These are phyloP conservation scores for Discostella stelligera DNA, from an alignment of 352 stramenopile species.

Conservation along the genomic window DNA sequence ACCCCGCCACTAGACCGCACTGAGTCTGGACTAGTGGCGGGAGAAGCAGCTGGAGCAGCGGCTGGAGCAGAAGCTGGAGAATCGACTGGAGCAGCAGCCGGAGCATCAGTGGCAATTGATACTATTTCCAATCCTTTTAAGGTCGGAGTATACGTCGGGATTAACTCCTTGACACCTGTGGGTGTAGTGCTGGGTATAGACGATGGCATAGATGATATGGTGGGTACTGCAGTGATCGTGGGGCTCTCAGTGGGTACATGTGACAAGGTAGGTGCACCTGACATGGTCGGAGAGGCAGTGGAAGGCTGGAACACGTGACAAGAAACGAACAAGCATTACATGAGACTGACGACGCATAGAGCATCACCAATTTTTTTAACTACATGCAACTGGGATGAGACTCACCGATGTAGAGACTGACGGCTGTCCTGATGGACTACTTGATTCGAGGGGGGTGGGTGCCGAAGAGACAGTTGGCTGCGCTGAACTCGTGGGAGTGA, in stretches of 20 bases:
- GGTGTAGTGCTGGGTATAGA: neutral
- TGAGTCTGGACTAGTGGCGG: neutral
- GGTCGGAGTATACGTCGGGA: neutral
- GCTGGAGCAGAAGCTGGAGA: too few species aligned
- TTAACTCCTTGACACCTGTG: neutral
- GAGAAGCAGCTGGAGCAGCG: neutral
- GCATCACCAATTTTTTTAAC: neutral
- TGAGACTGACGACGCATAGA: neutral
- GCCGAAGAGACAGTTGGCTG: constrained; percentile 14
- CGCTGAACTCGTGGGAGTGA: constrained; percentile 8
- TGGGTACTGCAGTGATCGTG: neutral
- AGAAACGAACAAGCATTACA: neutral
- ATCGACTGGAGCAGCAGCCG: neutral
- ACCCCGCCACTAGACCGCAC: neutral
- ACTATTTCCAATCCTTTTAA: neutral
- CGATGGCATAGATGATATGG: neutral
- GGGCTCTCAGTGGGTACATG: neutral
- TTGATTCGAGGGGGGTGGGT: neutral
- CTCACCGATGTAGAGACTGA: constrained; percentile 10
- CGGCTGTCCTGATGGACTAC: constrained; percentile 9
- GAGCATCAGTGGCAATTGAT: neutral
- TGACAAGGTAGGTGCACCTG: constrained; percentile 5
- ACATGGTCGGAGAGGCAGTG: constrained; percentile 10
- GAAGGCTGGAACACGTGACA: neutral
- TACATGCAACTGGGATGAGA: neutral